Evolutionary conservation across 2,329 filamentous ascomycete species (phyloP).

Genomic region (Aspergillus ruber): DNA sequence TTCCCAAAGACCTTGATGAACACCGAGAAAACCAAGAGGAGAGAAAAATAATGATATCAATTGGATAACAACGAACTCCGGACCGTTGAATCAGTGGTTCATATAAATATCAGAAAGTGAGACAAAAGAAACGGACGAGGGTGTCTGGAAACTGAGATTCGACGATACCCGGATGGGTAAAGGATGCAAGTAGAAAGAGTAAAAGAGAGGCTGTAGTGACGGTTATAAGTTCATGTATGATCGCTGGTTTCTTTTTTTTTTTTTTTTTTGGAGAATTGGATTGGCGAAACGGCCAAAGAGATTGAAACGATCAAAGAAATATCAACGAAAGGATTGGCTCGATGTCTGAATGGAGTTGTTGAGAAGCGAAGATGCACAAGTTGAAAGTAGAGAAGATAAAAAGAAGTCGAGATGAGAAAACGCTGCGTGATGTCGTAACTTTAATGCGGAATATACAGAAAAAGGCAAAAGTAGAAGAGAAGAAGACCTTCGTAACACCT

Average conservation of each 20-base stretch:
- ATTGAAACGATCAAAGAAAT: not conserved
- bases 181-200: not conserved
- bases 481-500: not conserved
- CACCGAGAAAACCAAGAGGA: conserved; percentile 19
- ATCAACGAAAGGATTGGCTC: not conserved
- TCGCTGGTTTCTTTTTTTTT: not conserved
- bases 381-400: not conserved
- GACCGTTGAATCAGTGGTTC: conserved; percentile 13
- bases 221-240: not conserved
- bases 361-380: not conserved
- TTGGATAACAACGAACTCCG: conserved; percentile 11
- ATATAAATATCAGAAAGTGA: not conserved
- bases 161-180: not conserved
- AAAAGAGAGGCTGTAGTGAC: not conserved
- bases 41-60: conserved; percentile 13
- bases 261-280: not conserved
- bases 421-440: not conserved
- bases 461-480: not conserved
- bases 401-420: not conserved
- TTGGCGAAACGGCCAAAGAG: not conserved
- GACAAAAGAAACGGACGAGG: not conserved
- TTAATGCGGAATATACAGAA: not conserved
- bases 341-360: not conserved
- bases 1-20: conserved; percentile 14
- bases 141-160: not conserved